Base-by-base conservation (phyloP, 768 basidiomycete species). In the Pleurotus platypus region DNA sequence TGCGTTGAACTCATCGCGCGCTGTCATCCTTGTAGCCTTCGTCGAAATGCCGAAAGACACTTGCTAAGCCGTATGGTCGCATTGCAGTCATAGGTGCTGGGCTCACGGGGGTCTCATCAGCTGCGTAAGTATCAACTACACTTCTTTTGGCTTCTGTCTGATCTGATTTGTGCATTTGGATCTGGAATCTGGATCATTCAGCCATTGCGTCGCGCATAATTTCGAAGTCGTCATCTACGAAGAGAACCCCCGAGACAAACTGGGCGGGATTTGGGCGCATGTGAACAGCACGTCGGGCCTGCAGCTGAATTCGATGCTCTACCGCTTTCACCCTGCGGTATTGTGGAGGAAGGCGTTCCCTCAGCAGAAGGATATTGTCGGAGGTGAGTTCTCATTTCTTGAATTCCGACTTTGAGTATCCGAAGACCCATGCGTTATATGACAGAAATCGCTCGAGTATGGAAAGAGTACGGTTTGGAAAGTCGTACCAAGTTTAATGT, bases 211-310 rank as follows among this genome's bases (percentile, higher is more conserved):
- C 22, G 72, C 78, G 0, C 79, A 82, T 58, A 77, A 78, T 15
- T 82, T 82, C 57, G 79, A 82, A 30, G 80, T 82, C 9, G 75
- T 78, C 22, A 72, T 82, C 2, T 81, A 72, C 61, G 81, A 82
- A 62, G 67, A 65, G n/a, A 59, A 57, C 16, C 62, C 70, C 13
- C 60, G 63, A 5, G 59, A 62, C 0, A 64, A 60, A 13, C 55
- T 75, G n/a, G 81, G 80, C 27, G 80, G 80, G 0, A 78, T 82
- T 27, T 82, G 81, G 81, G 68, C 78, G 0, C 70, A 76, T 37
- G 80, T 80, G 40, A 83, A 82, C 63, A 68, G 65, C n/a, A 79
- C 80, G 0, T 79, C 77, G 1, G 76, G 76, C 5, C 69, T 82
- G 0, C 81, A 82, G 61, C 69, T 82, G 43, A 81, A 80, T 64